A percentile compares a stretch with the other conserved stretches of the same genome.
Evolutionary conservation across 345 rosid genomes (phyloP).

Genomic region (Citrus australasica): DNA sequence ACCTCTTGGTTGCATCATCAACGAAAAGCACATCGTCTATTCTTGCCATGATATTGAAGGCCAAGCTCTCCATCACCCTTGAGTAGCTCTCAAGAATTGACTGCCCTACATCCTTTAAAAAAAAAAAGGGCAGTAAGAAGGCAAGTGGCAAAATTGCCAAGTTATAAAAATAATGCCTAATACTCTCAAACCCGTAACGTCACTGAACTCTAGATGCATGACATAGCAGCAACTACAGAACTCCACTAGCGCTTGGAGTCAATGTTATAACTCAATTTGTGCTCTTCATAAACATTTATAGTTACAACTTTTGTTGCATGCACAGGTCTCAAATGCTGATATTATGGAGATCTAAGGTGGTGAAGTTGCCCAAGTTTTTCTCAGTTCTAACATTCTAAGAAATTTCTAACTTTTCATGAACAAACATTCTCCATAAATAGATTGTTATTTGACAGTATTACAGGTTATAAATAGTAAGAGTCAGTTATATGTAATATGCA

Average conservation of each 20-base stretch:
- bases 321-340: neutral
- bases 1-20: conserved; percentile 64
- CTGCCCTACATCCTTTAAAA: conserved; percentile 89
- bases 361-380: neutral
- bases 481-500: neutral
- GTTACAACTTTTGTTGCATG: neutral
- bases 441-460: neutral
- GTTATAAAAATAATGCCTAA: neutral
- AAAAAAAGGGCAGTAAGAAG: neutral
- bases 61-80: conserved; percentile 97
- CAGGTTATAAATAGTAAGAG: neutral
- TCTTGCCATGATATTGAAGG: conserved; percentile 97
- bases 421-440: neutral
- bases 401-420: neutral
- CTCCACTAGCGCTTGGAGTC: neutral
- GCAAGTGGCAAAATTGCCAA: neutral
- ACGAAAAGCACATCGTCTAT: conserved; percentile 92
- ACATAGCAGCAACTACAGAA: neutral
- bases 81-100: conserved; percentile 97
- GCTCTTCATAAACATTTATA: neutral
- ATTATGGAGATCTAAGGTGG: neutral
- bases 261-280: neutral
- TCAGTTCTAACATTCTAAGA: neutral
- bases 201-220: neutral
- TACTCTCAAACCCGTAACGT: neutral